phyloP scores from a whole-genome alignment of 1,284 basidiomycete species.

The Mycena sp. region DNA sequence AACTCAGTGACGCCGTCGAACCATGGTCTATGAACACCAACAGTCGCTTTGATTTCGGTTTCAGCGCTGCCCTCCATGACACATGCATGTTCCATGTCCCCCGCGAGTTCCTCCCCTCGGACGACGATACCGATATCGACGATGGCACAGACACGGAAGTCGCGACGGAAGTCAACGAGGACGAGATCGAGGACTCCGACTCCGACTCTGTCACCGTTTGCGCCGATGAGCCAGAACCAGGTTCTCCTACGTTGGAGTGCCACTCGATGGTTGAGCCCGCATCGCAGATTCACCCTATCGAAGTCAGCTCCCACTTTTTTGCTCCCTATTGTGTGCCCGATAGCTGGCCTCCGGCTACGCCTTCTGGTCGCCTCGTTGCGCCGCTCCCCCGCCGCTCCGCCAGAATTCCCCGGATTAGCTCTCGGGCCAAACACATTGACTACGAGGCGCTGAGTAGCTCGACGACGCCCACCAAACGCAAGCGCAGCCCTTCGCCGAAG shows the following conservation, averaged over 20 bases:
- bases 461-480: constrained; percentile 5
- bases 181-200: neutral
- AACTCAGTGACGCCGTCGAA: constrained; percentile 14
- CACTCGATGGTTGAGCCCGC: neutral
- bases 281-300: neutral
- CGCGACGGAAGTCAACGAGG: neutral
- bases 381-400: constrained; percentile 5
- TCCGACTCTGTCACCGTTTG: neutral
- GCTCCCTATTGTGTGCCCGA: no score
- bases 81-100: constrained; percentile 10
- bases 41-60: constrained; percentile 15
- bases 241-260: neutral
- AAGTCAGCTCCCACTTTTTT: neutral
- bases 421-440: neutral
- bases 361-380: no score
- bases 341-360: no score
- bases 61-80: constrained; percentile 12
- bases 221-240: neutral
- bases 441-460: neutral
- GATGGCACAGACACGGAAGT: neutral
- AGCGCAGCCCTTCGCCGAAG: neutral
- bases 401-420: neutral
- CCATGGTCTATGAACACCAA: constrained; percentile 4
- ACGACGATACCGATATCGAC: neutral
- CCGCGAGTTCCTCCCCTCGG: constrained; percentile 8